phyloP scores from a whole-genome alignment of 139 green algal genomes.

The Coccomyxa sp. region DNA sequence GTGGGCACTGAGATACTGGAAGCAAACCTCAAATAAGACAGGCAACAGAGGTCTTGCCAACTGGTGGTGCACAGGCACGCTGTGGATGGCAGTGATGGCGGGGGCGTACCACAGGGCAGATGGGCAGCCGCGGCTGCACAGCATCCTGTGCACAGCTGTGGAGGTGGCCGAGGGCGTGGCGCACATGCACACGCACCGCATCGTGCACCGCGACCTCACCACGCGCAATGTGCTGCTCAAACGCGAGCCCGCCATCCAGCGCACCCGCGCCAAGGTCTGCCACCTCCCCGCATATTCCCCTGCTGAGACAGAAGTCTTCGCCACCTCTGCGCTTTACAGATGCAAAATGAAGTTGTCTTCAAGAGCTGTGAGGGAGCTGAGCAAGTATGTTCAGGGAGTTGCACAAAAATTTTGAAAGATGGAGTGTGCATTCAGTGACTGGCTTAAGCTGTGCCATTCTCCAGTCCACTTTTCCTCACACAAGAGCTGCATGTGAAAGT shows the following conservation, averaged over 20 bases:
- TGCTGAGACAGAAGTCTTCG: not conserved
- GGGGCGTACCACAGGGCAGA: not conserved
- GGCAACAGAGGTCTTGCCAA: not conserved
- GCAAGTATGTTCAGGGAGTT: too few relatives aligned
- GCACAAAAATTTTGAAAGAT: too few relatives aligned
- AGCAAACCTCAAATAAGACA: too few relatives aligned
- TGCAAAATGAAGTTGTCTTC: too few relatives aligned
- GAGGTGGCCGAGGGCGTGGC: constrained; percentile 1
- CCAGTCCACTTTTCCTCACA: too few relatives aligned
- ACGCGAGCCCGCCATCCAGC: not conserved
- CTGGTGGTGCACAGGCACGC: not conserved
- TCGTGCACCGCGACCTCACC: constrained; percentile 10
- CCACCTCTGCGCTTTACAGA: not conserved
- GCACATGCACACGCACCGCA: not conserved
- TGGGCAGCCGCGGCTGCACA: not conserved
- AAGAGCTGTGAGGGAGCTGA: too few relatives aligned
- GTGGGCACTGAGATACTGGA: not conserved
- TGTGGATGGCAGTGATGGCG: constrained; percentile 8
- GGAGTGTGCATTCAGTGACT: too few relatives aligned
- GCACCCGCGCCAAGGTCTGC: not conserved
- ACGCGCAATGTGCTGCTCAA: constrained; percentile 5
- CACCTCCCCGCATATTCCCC: not conserved
- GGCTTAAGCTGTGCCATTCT: too few relatives aligned
- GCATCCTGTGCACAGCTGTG: not conserved
- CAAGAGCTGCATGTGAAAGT: too few relatives aligned